Evolutionary conservation across 108 stramenopile species (phyloP), one percentile per base, ranked within the genome.

Genomic region (Nitzschia palea): DNA sequence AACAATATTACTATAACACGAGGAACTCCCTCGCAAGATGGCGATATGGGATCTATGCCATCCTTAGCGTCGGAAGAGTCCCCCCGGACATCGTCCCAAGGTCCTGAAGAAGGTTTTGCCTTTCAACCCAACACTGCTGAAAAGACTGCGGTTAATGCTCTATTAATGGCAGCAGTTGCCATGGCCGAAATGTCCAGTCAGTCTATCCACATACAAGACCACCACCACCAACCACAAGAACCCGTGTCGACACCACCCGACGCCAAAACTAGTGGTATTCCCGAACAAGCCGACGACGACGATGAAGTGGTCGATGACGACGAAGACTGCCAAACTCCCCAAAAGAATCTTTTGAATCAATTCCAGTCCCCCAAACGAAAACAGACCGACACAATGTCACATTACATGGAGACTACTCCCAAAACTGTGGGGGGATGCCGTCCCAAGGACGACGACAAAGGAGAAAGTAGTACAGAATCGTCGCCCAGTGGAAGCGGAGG

Each of bases 91-190:
- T 47, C 55, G 44, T 40, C 14, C 42, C 31, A 37, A 37, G 48
- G 25, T 31, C 42, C 55, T 53, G 61, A 36, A 17, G 34, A 8
- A 9, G 50, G 32, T 37, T 25, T 30, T 29, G 45, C 9, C 8
- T n/a, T 48, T 1, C 0, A 18, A 1, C 3, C 43, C 36, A 64
- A 36, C 29, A 68, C 52, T 3, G 62, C 59, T 3, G 62, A 69
- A 63, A 60, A 61, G 23, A 55, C 71, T 25, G 76, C 52, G 44
- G 83, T 80, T 2, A 69, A 71, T 33, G 69, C 69, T 1, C 48
- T 85, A 8, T 29, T 85, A 26, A 73, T 85, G 77, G 84, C 84
- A 18, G 84, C 84, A 9, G 34, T 66, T 34, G 84, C 84, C 33
- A 85, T 85, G 80, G 76, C 84, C 8, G 84, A 85, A 73, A 70